A percentile compares a stretch with the other conserved stretches of the same genome.
phyloP scores from a whole-genome alignment of 2,329 filamentous ascomycete species.

The Fragosphaeria purpurea region DNA sequence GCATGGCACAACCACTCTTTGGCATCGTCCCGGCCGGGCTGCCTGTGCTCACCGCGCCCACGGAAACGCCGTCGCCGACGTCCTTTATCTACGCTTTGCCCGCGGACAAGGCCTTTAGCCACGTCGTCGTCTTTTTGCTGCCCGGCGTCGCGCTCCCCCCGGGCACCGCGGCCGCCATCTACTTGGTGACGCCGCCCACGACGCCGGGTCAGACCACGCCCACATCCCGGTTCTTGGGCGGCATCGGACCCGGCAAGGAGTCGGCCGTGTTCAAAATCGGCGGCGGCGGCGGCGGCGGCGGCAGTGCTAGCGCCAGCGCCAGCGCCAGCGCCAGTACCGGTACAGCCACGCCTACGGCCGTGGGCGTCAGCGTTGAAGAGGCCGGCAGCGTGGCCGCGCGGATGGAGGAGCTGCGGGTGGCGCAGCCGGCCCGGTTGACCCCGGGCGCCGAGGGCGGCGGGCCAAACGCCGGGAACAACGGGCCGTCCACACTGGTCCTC shows the following conservation, averaged over 20 bases:
- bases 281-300: slow-evolving; percentile 14
- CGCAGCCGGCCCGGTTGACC: slow-evolving; percentile 19
- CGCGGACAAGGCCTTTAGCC: slow-evolving; percentile 49
- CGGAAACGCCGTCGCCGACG: slow-evolving; percentile 41
- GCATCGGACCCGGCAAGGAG: slow-evolving; percentile 80
- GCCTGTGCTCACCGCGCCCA: slow-evolving; percentile 44
- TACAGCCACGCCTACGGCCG: slow-evolving; percentile 30
- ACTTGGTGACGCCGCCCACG: slow-evolving; percentile 51
- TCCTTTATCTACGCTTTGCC: slow-evolving; percentile 47
- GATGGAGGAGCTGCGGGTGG: slow-evolving; percentile 47
- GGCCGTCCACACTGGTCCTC: slow-evolving; percentile 54
- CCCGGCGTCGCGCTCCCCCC: slow-evolving; percentile 65
- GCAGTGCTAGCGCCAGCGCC: neutral
- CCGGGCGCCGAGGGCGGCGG: slow-evolving; percentile 11
- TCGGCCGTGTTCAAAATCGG: slow-evolving; percentile 80
- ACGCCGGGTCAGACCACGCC: slow-evolving; percentile 28
- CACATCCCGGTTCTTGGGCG: slow-evolving; percentile 61
- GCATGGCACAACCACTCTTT: slow-evolving; percentile 40
- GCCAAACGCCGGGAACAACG: neutral
- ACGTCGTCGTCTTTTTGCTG: slow-evolving; percentile 82
- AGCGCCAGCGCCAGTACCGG: neutral
- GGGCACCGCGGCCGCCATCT: slow-evolving; percentile 78
- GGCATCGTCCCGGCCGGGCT: slow-evolving; percentile 52
- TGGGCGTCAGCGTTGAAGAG: slow-evolving; percentile 77
- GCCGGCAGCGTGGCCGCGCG: slow-evolving; percentile 60